Evolutionary conservation across 768 basidiomycete genomes (phyloP).

Genomic region (Lentinula detonsa): DNA sequence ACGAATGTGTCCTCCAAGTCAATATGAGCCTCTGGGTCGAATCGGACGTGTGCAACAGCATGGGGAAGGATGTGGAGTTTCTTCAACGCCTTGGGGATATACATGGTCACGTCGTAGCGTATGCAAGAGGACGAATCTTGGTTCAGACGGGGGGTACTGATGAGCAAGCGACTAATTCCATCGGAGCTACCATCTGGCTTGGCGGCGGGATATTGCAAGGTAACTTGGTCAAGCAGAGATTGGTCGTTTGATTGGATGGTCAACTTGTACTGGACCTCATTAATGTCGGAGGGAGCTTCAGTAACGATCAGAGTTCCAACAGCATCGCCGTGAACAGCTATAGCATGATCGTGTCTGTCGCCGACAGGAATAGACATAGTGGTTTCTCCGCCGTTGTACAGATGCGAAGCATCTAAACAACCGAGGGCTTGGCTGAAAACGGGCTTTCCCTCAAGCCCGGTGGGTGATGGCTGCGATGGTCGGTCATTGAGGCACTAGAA

Average conservation of each 20-base stretch:
- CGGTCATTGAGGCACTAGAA: neutral
- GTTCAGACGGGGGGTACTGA: slow-evolving; percentile 28
- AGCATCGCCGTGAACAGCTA: slow-evolving; percentile 42
- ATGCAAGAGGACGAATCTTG: slow-evolving; percentile 31
- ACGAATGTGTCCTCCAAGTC: slow-evolving; percentile 38
- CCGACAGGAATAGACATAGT: slow-evolving; percentile 34
- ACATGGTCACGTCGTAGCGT: slow-evolving; percentile 49
- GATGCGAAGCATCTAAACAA: slow-evolving; percentile 36
- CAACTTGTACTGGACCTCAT: slow-evolving; percentile 44
- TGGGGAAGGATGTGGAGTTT: slow-evolving; percentile 41
- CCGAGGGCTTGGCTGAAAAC: slow-evolving; percentile 47
- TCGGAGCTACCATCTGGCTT: slow-evolving; percentile 24
- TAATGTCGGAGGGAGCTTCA: slow-evolving; percentile 32
- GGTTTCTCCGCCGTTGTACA: slow-evolving; percentile 35
- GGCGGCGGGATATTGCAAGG: slow-evolving; percentile 27
- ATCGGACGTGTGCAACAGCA: slow-evolving; percentile 40
- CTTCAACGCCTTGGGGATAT: slow-evolving; percentile 43
- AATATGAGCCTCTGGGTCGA: slow-evolving; percentile 36
- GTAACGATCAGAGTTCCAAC: slow-evolving; percentile 47
- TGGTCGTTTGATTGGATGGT: slow-evolving; percentile 37
- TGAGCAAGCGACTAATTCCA: slow-evolving; percentile 27
- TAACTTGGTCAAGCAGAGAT: slow-evolving; percentile 30
- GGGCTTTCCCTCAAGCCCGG: slow-evolving; percentile 53
- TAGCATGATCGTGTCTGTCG: slow-evolving; percentile 30
- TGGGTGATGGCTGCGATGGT: slow-evolving; percentile 33